These are phyloP conservation scores for Paragyromitra xinjiangensis DNA, from an alignment of 495 filamentous ascomycete genomes.

Conservation along the genomic window DNA sequence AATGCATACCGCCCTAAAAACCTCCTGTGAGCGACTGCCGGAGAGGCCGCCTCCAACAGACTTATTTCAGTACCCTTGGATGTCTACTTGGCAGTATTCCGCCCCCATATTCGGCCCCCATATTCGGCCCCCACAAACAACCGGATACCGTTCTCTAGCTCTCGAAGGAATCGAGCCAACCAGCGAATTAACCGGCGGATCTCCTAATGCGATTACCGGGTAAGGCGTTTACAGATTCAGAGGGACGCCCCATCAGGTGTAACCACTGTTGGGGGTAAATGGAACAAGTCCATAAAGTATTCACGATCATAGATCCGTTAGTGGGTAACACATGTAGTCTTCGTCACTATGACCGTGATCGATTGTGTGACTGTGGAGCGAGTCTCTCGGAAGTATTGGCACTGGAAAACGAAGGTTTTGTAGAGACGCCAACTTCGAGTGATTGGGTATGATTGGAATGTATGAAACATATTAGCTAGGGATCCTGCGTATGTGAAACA, in stretches of 20 bases:
- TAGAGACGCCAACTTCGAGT: slow-evolving; percentile 1
- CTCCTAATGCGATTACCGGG: background rate
- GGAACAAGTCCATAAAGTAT: too few relatives aligned
- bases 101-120: background rate
- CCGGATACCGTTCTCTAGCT: background rate
- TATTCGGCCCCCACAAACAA: background rate
- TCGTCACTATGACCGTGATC: background rate
- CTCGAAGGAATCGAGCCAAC: background rate
- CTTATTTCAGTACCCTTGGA: background rate
- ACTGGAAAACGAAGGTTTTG: background rate
- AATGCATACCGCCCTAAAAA: too few relatives aligned
- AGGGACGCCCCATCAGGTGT: too few relatives aligned
- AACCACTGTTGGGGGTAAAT: too few relatives aligned
- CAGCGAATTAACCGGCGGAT: background rate
- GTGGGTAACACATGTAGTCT: background rate
- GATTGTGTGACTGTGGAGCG: background rate
- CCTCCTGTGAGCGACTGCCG: too few relatives aligned
- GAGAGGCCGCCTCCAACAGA: background rate
- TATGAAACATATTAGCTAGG: background rate
- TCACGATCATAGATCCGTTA: background rate
- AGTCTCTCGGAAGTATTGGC: background rate
- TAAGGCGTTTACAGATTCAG: background rate
- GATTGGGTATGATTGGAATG: slow-evolving; percentile 9
- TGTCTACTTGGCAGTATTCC: background rate
- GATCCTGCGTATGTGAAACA: background rate